Conservation (phyloP, 1,139 yeast species). For the Ogataea hybrid region DNA sequence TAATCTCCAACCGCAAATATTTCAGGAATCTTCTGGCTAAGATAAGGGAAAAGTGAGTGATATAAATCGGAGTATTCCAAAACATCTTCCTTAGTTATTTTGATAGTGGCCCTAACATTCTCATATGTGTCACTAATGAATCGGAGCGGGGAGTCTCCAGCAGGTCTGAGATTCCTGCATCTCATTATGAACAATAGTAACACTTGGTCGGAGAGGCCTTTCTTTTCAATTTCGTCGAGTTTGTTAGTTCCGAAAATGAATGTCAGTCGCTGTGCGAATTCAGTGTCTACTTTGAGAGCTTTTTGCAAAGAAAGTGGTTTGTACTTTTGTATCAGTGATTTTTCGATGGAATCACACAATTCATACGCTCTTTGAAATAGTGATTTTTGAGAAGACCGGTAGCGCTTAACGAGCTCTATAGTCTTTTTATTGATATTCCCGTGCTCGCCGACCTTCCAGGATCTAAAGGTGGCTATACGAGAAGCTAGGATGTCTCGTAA, state of each 20-base stretch:
- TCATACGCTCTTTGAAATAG: conserved; percentile 48
- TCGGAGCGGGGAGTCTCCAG: conserved; percentile 19
- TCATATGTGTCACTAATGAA: conserved; percentile 50
- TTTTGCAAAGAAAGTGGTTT: conserved; percentile 54
- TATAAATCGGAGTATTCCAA: conserved; percentile 54
- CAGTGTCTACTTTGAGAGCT: conserved; percentile 52
- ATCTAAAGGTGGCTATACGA: conserved; percentile 40
- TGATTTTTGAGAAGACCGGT: conserved; percentile 44
- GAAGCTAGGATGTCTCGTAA: conserved; percentile 50
- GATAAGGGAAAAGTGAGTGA: conserved; percentile 52
- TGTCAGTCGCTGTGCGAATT: conserved; percentile 54
- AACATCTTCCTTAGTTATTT: conserved; percentile 45
- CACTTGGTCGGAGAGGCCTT: conserved; percentile 55
- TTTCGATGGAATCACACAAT: conserved; percentile 49
- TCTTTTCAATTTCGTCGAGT: conserved; percentile 48
- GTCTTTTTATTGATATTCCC: conserved; percentile 12
- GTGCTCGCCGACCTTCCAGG: conserved; percentile 14
- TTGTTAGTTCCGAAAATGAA: conserved; percentile 55
- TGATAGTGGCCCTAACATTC: conserved; percentile 37
- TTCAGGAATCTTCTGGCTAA: conserved; percentile 57
- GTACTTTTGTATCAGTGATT: conserved; percentile 42
- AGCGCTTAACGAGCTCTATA: conserved; percentile 36
- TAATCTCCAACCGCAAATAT: conserved; percentile 59
- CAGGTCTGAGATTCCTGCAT: conserved; percentile 44
- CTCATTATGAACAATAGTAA: conserved; percentile 64